Evolutionary conservation across 148 eudicot species (phyloP), one percentile per base, ranked within the genome.

Genomic region (Cornus florida): DNA sequence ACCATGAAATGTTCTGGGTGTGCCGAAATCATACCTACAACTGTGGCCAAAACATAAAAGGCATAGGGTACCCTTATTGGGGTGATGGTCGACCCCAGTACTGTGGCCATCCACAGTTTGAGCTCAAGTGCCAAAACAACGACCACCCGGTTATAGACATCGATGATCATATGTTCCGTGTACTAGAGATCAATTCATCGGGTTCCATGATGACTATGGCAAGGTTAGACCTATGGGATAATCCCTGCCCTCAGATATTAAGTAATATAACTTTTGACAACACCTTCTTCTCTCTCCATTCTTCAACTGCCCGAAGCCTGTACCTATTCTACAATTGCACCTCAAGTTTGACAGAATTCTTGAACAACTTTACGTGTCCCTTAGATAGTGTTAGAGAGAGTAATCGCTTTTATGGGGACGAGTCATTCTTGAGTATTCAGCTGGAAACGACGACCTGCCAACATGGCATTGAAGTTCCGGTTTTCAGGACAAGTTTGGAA

Each of bases 51-150:
- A 23, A 17, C 33, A 24, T 66, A 23, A 9, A 66, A 17, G 48
- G 31, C 20, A 74, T 83, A 53, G 17, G 24, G 5, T 86, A 81
- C 73, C 88, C 88, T 17, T 83, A 81, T 35, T 81, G 84, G 82
- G 86, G 82, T 2, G 22, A 66, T 13, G 70, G 43, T 14, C 69
- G 62, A 4, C 80, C 80, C 5, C 13, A 23, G 0, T 75, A 80
- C 12, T 86, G 88, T 50, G 86, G 88, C 12, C 74, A 70, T 23
- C 77, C 75, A 0, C 33, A 19, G 9, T 83, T 86, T 22, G 24
- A 50, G 71, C 73, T 86, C 3, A 33, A 33, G 1, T 86, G 88
- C 68, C 33, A 69, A 16, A 16, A 67, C 0, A 10, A 66, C 14
- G 12, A 66, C 11, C 11, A 24, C 69, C 3, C 35, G 3, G 13